Evolutionary conservation across 148 eudicot genomes (phyloP).

Genomic region (Chenopodium formosanum): DNA sequence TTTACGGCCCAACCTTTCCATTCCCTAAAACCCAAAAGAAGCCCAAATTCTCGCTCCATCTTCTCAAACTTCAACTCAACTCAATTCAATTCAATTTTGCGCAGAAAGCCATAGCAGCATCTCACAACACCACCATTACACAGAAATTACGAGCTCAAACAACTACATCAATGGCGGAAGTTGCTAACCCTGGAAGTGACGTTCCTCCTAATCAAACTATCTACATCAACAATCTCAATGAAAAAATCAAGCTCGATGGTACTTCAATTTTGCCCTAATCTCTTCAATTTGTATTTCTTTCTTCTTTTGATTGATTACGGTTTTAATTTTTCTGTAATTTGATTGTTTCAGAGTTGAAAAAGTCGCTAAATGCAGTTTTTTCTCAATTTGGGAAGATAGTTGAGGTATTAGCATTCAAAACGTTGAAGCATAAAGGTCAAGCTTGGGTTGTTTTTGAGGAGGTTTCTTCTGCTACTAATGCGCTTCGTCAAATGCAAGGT

Average conservation of each 20-base stretch:
- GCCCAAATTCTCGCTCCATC: neutral
- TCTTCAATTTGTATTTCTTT: neutral
- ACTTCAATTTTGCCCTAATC: slow-evolving; percentile 20
- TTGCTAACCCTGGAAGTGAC: slow-evolving; percentile 36
- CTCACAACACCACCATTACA: neutral
- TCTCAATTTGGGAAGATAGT: slow-evolving; percentile 91
- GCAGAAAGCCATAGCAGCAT: neutral
- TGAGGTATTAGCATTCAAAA: slow-evolving; percentile 94
- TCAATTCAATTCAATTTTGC: neutral
- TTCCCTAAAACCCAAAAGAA: too few relatives aligned
- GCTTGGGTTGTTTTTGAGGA: slow-evolving; percentile 99
- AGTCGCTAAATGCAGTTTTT: slow-evolving; percentile 76
- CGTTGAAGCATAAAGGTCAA: slow-evolving; percentile 93
- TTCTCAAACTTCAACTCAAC: neutral
- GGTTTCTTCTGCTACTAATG: slow-evolving; percentile 71
- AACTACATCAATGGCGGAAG: slow-evolving; percentile 62
- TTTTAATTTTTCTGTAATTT: neutral
- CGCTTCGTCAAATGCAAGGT: slow-evolving; percentile 86
- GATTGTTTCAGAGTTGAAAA: slow-evolving; percentile 63
- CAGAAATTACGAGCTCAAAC: neutral
- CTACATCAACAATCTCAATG: slow-evolving; percentile 94
- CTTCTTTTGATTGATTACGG: neutral
- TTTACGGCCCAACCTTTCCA: too few relatives aligned
- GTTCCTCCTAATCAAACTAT: slow-evolving; percentile 67
- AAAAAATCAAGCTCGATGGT: slow-evolving; percentile 91